Evolutionary conservation across 2,329 filamentous ascomycete genomes (phyloP), one percentile per base, ranked within the genome.

Genomic region (Trichophyton benhamiae): DNA sequence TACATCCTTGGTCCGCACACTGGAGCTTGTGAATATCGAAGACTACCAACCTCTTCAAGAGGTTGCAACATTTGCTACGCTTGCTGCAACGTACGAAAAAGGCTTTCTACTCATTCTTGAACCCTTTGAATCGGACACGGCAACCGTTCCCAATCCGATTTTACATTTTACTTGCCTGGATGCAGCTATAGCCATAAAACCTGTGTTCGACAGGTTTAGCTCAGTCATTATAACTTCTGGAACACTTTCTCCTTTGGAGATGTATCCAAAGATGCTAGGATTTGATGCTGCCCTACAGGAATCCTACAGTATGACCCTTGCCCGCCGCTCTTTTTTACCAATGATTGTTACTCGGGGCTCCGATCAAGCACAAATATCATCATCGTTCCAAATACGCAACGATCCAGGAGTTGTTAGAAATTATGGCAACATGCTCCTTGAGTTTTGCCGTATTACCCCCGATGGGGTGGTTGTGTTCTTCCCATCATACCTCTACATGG

Each of bases 381-480:
- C 91, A 0, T 87, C 90, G 65, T 99, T 99, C 72, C 88, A 96
- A 69, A 91, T 96, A 67, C 86, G 94, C 65, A 96, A 96, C 70
- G 95, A 99, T 69, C 91, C 91, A 0, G 90, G 89, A 64, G 92
- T 97, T n/a, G 91, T 99, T 30, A 85, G 94, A 57, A 99, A 99
- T 73, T 99, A 96, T 68, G 95, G 94, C 52, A 94, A 87, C 65
- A 80, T 99, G 1, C 79, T 99, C 36, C 94, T 91, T 6, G 94
- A 99, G 72, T 97, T 99, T 72, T 89, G 91, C 60, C 95, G 92
- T 73, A 86, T 97, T 66, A 99, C 94, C 0, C 95, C 94, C 0
- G 94, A 99, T 69, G 94, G 94, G 36, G 86, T 99, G 74, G 94
- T 99, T n/a, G 94, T 99, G 44, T 99, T 99, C 79, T 99, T 99